phyloP scores from a whole-genome alignment of 1,139 yeast species.

The Yamadazyma epiphylla region DNA sequence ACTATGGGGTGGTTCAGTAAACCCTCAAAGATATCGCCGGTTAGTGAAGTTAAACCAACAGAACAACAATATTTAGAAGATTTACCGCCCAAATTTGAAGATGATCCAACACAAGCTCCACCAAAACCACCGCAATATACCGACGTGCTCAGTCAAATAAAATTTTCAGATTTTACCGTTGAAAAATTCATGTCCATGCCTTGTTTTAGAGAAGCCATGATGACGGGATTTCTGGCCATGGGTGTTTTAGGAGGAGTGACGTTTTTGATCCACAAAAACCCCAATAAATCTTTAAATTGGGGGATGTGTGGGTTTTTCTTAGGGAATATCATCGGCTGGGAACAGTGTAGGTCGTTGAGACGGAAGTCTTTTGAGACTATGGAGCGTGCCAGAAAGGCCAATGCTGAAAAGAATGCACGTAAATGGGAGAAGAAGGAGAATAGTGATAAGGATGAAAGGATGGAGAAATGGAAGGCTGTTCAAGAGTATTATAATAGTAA shows the following conservation, averaged over 20 bases:
- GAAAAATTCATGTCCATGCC: constrained; percentile 64
- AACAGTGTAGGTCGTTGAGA: constrained; percentile 77
- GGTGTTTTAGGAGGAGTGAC: constrained; percentile 75
- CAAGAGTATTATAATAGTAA: constrained; percentile 14
- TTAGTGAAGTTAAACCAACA: constrained; percentile 14
- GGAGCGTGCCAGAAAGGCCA: constrained; percentile 54
- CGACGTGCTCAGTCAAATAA: constrained; percentile 29
- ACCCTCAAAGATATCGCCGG: constrained; percentile 27
- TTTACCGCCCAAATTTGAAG: constrained; percentile 47
- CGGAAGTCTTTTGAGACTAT: constrained; percentile 60
- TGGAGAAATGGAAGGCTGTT: constrained; percentile 25
- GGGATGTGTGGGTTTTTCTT: constrained; percentile 73
- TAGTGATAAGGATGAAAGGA: constrained; percentile 19
- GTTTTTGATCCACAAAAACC: constrained; percentile 62
- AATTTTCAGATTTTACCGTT: constrained; percentile 52
- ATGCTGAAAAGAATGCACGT: constrained; percentile 33
- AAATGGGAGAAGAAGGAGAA: constrained; percentile 20
- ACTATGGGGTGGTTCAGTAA: constrained; percentile 33
- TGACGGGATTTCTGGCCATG: constrained; percentile 84
- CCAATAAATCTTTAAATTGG: constrained; percentile 72
- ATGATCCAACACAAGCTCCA: constrained; percentile 17
- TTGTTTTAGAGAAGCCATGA: constrained; percentile 85
- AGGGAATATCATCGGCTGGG: constrained; percentile 88
- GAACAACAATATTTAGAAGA: constrained; percentile 26
- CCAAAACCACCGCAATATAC: constrained; percentile 12